These are phyloP conservation scores for Beauveria sp. DNA, from an alignment of 2,329 filamentous ascomycete genomes.

Conservation along the genomic window DNA sequence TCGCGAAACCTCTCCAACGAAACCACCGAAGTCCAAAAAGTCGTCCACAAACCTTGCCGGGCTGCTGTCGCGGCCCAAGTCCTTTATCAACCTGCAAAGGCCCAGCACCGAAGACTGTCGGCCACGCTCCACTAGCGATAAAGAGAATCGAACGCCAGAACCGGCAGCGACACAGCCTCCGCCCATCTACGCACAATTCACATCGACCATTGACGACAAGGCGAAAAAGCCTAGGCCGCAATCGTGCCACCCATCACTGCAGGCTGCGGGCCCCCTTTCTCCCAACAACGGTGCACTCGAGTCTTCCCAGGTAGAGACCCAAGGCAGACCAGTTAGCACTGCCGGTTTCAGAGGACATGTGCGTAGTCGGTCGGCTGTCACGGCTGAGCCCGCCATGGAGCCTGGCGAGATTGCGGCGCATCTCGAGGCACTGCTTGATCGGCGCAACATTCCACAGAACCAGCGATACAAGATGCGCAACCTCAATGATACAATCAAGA, in stretches of 20 bases:
- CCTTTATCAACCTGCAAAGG: conserved; percentile 58
- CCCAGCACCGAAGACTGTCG: conserved; percentile 44
- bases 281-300: not conserved
- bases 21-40: conserved; percentile 70
- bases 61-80: conserved; percentile 68
- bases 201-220: conserved; percentile 26
- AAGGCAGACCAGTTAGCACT: conserved; percentile 14
- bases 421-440: conserved; percentile 62
- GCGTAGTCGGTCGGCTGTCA: conserved; percentile 28
- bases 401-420: conserved; percentile 49
- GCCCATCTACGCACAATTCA: conserved; percentile 77
- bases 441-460: conserved; percentile 87
- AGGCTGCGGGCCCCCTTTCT: not conserved
- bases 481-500: conserved; percentile 82
- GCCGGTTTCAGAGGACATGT: conserved; percentile 32
- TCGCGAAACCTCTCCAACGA: conserved; percentile 39
- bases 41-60: conserved; percentile 75
- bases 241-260: conserved; percentile 7
- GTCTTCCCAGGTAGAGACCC: not conserved
- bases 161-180: conserved; percentile 34
- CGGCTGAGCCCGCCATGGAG: conserved; percentile 45
- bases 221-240: conserved; percentile 11
- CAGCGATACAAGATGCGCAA: conserved; percentile 93
- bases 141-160: conserved; percentile 69
- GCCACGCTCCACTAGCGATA: conserved; percentile 51